A percentile compares a stretch with the other conserved stretches of the same genome.
phyloP scores from a whole-genome alignment of 2,329 filamentous ascomycete species.

The Ophiostoma sp. region DNA sequence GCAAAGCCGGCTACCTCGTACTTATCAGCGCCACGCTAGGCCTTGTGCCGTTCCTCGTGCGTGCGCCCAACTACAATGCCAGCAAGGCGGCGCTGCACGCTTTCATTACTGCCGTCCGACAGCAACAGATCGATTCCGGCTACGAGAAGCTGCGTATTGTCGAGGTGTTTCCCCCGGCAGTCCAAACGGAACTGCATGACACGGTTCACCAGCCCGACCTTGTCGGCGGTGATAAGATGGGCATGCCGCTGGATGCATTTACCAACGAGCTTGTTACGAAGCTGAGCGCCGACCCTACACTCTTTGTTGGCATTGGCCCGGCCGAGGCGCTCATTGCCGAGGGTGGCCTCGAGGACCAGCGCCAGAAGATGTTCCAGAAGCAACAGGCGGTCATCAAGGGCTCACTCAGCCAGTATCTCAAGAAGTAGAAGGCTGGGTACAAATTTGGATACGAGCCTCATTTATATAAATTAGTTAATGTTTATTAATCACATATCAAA shows the following conservation, averaged over 20 bases:
- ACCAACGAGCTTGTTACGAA: slow-evolving; percentile 37
- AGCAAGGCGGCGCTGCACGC: slow-evolving; percentile 46
- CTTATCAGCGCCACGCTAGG: slow-evolving; percentile 32
- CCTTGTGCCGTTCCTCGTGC: slow-evolving; percentile 40
- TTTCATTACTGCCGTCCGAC: slow-evolving; percentile 41
- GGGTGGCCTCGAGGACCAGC: slow-evolving; percentile 30
- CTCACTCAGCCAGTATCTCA: slow-evolving; percentile 26
- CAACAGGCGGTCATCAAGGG: slow-evolving; percentile 27
- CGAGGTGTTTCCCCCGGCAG: slow-evolving; percentile 41
- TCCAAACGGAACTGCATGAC: slow-evolving; percentile 44
- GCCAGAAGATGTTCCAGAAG: slow-evolving; percentile 29
- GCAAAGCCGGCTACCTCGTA: slow-evolving; percentile 26
- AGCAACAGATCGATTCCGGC: slow-evolving; percentile 38
- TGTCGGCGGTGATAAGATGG: slow-evolving; percentile 39
- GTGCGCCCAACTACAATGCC: slow-evolving; percentile 43
- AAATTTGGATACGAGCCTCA: background rate
- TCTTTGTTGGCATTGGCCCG: slow-evolving; percentile 37
- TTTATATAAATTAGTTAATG: background rate
- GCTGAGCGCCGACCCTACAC: slow-evolving; percentile 34
- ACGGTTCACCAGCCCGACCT: slow-evolving; percentile 37
- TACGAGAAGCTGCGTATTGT: slow-evolving; percentile 35
- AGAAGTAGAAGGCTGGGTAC: slow-evolving; percentile 17
- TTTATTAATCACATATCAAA: background rate
- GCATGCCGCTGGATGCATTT: slow-evolving; percentile 45
- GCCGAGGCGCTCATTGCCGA: slow-evolving; percentile 28